Conservation (phyloP, 371 early-diverging fungal genomes). For the Lichtheimia corymbifera region DNA sequence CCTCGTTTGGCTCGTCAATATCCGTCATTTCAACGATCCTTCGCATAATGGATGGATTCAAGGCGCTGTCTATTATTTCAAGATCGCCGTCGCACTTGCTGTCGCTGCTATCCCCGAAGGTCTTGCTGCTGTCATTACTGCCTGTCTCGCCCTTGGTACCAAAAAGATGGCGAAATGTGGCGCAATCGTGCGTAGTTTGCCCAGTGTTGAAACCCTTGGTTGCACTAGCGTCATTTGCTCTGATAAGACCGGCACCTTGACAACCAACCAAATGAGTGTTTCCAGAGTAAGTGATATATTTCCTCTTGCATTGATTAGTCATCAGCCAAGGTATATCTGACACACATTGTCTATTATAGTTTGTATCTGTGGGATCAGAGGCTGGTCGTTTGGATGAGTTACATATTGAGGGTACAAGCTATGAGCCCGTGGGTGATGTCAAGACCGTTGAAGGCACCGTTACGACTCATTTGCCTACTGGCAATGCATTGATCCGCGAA, state of each 20-base stretch:
- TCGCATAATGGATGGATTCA: slow-evolving; percentile 89
- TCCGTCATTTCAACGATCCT: slow-evolving; percentile 92
- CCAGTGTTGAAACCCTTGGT: slow-evolving; percentile 95
- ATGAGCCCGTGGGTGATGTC: slow-evolving; percentile 82
- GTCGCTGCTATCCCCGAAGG: slow-evolving; percentile 99
- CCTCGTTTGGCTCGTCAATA: slow-evolving; percentile 96
- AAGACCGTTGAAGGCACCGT: slow-evolving; percentile 44
- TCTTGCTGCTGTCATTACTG: slow-evolving; percentile 95
- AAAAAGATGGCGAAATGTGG: slow-evolving; percentile 95
- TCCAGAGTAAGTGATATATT: slow-evolving; percentile 51
- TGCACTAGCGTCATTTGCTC: slow-evolving; percentile 97
- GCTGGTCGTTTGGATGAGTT: slow-evolving; percentile 64
- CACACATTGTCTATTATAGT: slow-evolving; percentile 8
- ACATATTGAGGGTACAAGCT: slow-evolving; percentile 79
- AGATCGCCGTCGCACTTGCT: slow-evolving; percentile 98
- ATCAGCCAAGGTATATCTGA: not conserved
- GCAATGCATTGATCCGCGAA: slow-evolving; percentile 66
- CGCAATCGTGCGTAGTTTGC: slow-evolving; percentile 94
- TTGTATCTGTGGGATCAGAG: slow-evolving; percentile 40
- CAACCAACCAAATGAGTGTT: slow-evolving; percentile 97
- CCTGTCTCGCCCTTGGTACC: slow-evolving; percentile 95
- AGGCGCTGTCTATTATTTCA: slow-evolving; percentile 93
- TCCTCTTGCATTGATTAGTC: not conserved
- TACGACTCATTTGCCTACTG: slow-evolving; percentile 48
- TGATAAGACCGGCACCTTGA: slow-evolving; percentile 99